These are phyloP conservation scores for Dryas integrifolia DNA, from an alignment of 331 rosid genomes.

Conservation along the genomic window DNA sequence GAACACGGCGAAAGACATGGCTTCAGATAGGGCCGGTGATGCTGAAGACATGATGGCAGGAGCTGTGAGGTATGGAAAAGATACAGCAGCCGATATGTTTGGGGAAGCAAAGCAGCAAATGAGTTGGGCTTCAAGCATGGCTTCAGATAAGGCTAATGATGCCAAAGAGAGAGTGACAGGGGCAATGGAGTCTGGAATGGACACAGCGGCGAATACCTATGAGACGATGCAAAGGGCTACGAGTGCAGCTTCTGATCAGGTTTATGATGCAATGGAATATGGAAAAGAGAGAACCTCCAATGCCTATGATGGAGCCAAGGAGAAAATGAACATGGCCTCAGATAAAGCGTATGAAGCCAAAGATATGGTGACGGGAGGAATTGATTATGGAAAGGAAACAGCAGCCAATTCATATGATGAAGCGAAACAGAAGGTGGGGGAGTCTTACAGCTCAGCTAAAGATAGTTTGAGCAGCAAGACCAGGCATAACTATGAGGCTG, in stretches of 20 bases:
- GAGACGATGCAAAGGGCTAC: background rate
- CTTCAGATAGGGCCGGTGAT: constrained; percentile 2
- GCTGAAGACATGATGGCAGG: background rate
- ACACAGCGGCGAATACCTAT: background rate
- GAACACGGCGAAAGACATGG: background rate
- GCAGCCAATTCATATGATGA: background rate
- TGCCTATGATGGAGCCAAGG: constrained; percentile 11
- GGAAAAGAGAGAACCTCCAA: constrained; percentile 4
- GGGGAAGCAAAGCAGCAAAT: background rate
- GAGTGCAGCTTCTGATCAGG: background rate
- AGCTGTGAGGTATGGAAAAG: background rate
- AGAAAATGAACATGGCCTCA: background rate
- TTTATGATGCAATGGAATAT: constrained; percentile 11
- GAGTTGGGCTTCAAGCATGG: constrained; percentile 13
- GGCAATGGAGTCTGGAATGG: background rate
- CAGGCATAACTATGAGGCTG: too few species aligned
- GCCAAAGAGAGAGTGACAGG: constrained; percentile 8
- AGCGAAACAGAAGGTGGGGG: background rate
- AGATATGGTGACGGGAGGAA: background rate
- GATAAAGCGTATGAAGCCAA: background rate
- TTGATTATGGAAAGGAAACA: background rate
- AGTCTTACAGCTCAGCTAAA: too few species aligned
- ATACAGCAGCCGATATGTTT: background rate
- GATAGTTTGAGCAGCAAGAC: too few species aligned
- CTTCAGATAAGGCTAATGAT: background rate